Evolutionary conservation across 2,329 filamentous ascomycete species (phyloP).

Genomic region (Leptosphaerulina australis): DNA sequence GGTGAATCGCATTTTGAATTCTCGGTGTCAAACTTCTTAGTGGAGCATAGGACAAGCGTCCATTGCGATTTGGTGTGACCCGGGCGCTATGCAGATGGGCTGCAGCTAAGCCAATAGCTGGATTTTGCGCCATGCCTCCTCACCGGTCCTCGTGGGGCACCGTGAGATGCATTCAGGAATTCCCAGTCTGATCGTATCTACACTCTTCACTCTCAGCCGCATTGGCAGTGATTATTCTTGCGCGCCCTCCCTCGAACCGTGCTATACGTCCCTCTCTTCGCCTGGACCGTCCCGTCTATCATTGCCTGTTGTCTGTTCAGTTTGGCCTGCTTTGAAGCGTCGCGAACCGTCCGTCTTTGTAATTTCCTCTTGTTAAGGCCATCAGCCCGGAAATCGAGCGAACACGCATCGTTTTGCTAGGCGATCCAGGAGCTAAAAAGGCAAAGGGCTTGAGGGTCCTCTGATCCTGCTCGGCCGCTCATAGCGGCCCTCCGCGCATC

Average conservation of each 20-base stretch:
- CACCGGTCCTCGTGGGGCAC: conserved; percentile 47
- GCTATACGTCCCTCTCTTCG: conserved; percentile 32
- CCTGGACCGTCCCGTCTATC: conserved; percentile 28
- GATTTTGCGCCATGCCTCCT: conserved; percentile 34
- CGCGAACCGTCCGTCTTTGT: conserved; percentile 29
- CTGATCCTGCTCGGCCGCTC: conserved; percentile 29
- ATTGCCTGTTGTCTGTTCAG: conserved; percentile 30
- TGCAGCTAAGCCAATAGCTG: conserved; percentile 45
- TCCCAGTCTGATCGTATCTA: conserved; percentile 31
- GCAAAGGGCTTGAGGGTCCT: conserved; percentile 30
- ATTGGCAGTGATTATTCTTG: conserved; percentile 38
- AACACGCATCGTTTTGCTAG: conserved; percentile 20
- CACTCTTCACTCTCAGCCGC: conserved; percentile 37
- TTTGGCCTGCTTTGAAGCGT: conserved; percentile 23
- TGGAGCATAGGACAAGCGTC: conserved; percentile 29
- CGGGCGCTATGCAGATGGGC: conserved; percentile 36
- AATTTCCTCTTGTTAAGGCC: conserved; percentile 23
- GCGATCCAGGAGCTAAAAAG: conserved; percentile 36
- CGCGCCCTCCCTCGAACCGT: conserved; percentile 40
- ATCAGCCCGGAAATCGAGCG: conserved; percentile 33
- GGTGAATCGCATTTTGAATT: conserved; percentile 19
- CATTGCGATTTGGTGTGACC: conserved; percentile 40
- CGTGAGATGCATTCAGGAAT: conserved; percentile 37
- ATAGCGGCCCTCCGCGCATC: conserved; percentile 30
- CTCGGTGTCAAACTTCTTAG: conserved; percentile 26